Evolutionary conservation across 2,329 filamentous ascomycete genomes (phyloP).

Genomic region (Ilyonectria mors-panacis): DNA sequence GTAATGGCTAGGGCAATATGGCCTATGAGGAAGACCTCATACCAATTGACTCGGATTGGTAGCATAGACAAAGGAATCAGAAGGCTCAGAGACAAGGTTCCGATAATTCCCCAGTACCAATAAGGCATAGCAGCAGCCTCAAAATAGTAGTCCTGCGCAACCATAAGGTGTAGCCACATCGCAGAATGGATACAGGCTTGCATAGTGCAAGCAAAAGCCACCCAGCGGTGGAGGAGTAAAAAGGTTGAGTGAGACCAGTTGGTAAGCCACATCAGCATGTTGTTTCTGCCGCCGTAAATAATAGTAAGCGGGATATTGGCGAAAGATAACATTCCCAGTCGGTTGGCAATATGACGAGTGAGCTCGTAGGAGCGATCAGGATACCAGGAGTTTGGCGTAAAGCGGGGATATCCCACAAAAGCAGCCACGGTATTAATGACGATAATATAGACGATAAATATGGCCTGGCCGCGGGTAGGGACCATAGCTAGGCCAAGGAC

Average conservation of each 20-base stretch:
- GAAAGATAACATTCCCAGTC: slow-evolving; percentile 59
- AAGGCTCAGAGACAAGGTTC: slow-evolving; percentile 51
- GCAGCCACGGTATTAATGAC: slow-evolving; percentile 56
- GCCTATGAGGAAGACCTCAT: slow-evolving; percentile 61
- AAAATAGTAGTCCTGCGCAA: slow-evolving; percentile 46
- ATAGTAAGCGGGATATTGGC: slow-evolving; percentile 59
- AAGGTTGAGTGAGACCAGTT: slow-evolving; percentile 66
- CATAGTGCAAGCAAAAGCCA: slow-evolving; percentile 60
- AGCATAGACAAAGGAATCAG: slow-evolving; percentile 53
- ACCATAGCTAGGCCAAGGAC: slow-evolving; percentile 46
- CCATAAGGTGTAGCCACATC: slow-evolving; percentile 56
- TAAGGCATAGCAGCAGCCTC: slow-evolving; percentile 50
- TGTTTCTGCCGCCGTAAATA: slow-evolving; percentile 63
- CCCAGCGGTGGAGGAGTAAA: slow-evolving; percentile 65
- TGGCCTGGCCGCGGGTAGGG: slow-evolving; percentile 59
- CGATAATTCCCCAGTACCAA: slow-evolving; percentile 62
- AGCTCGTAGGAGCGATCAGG: slow-evolving; percentile 46
- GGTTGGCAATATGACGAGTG: slow-evolving; percentile 54
- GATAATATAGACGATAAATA: slow-evolving; percentile 60
- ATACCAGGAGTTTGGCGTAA: slow-evolving; percentile 50
- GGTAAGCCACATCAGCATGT: slow-evolving; percentile 63
- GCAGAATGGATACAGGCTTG: slow-evolving; percentile 64
- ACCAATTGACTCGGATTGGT: slow-evolving; percentile 54
- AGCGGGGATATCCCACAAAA: slow-evolving; percentile 48
- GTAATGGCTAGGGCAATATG: slow-evolving; percentile 61